Conservation (phyloP, 2,329 filamentous ascomycete genomes). For the Epichloe glyceriae region DNA sequence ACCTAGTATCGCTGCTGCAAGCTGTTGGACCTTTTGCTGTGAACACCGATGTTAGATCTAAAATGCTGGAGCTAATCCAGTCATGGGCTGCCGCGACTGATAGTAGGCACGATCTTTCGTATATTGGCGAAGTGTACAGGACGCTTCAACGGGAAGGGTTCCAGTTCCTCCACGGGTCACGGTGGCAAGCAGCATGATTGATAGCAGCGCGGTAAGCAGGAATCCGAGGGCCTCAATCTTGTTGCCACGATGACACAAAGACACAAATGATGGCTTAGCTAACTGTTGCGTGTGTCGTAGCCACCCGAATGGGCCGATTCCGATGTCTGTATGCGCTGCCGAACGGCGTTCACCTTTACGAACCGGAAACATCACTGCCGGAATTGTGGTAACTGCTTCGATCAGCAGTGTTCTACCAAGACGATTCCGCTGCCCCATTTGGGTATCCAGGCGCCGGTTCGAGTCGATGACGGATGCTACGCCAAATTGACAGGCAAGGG, state of each 20-base stretch:
- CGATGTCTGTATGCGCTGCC: conserved; percentile 96
- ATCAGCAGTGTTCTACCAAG: conserved; percentile 88
- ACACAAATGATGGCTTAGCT: not conserved
- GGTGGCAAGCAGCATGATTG: conserved; percentile 93
- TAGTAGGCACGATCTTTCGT: conserved; percentile 66
- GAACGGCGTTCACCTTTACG: conserved; percentile 90
- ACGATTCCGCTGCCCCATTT: conserved; percentile 78
- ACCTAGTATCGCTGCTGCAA: conserved; percentile 79
- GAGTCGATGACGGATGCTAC: conserved; percentile 94
- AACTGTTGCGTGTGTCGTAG: conserved; percentile 26
- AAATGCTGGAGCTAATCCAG: conserved; percentile 89
- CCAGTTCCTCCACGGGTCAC: conserved; percentile 72
- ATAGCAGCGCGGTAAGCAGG: conserved; percentile 71
- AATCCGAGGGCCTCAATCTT: not conserved
- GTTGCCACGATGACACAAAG: not conserved
- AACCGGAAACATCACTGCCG: conserved; percentile 97
- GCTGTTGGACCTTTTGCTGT: conserved; percentile 60
- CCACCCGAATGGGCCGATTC: conserved; percentile 97
- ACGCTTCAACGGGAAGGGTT: conserved; percentile 74
- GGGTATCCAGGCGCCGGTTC: conserved; percentile 79
- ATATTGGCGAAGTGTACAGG: conserved; percentile 80
- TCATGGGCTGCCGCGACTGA: conserved; percentile 86
- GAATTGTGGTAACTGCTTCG: conserved; percentile 96
- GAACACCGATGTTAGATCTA: conserved; percentile 74
- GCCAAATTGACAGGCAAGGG: conserved; percentile 70